Percentiles rank a stretch among this genome's conserved stretches.
phyloP scores from a whole-genome alignment of 176 grass and related monocot genomes.

The Aegilops longissima region DNA sequence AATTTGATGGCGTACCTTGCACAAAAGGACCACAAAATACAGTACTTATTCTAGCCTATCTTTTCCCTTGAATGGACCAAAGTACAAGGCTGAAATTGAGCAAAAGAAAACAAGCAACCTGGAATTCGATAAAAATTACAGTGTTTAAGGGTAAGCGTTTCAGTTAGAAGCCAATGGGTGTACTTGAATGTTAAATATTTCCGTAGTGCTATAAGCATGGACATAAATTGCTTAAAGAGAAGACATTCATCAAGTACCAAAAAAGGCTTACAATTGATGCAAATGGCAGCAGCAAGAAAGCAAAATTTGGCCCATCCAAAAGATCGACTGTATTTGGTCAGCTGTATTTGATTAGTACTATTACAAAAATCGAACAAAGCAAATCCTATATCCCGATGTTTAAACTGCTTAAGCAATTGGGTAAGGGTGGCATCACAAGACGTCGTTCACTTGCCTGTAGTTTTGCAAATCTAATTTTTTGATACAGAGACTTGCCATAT shows the following conservation, averaged over 20 bases:
- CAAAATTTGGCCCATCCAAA: slow-evolving; percentile 14
- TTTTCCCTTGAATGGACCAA: slow-evolving; percentile 23
- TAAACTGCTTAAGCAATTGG: slow-evolving; percentile 34
- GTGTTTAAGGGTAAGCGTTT: not conserved
- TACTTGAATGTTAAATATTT: not conserved
- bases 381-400: slow-evolving; percentile 9
- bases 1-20: not conserved
- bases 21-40: not conserved
- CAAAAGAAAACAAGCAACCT: not conserved
- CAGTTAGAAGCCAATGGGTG: not conserved
- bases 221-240: not conserved
- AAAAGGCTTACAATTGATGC: slow-evolving; percentile 6
- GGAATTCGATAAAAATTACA: not conserved
- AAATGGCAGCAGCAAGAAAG: not conserved
- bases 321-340: not conserved
- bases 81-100: slow-evolving; percentile 14
- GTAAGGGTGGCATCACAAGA: slow-evolving; percentile 12
- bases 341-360: slow-evolving; percentile 8
- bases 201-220: not conserved
- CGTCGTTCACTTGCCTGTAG: slow-evolving; percentile 22
- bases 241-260: slow-evolving; percentile 3
- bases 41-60: not conserved
- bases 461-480: slow-evolving; percentile 18
- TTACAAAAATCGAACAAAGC: too few species aligned
- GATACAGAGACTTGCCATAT: not conserved